Percentiles rank a stretch among this genome's conserved stretches.
Conservation (phyloP, 768 basidiomycete genomes). For the Hirschioporus abietinus region DNA sequence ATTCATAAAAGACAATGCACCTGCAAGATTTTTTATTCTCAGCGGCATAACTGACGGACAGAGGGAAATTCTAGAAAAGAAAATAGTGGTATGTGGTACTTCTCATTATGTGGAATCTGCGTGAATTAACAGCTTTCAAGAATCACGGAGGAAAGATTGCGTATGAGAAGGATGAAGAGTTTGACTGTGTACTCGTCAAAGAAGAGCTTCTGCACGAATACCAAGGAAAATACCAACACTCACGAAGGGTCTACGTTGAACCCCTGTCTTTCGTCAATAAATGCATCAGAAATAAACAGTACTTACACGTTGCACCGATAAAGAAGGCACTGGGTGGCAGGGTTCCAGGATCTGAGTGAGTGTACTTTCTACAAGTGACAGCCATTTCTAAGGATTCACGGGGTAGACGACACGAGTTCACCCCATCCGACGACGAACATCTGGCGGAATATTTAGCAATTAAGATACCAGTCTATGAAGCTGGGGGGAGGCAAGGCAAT, state of each 20-base stretch:
- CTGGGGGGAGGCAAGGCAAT: conserved; percentile 10
- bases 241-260: not conserved
- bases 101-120: not conserved
- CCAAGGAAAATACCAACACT: not conserved
- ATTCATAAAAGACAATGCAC: not conserved
- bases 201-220: not conserved
- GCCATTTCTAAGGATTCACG: not conserved
- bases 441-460: conserved; percentile 10
- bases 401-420: not conserved
- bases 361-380: not conserved
- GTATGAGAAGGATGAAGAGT: not conserved
- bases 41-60: not conserved
- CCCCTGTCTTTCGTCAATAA: not conserved
- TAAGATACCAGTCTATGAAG: conserved; percentile 11
- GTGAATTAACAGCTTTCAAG: not conserved
- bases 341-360: not conserved
- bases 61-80: not conserved
- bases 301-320: not conserved
- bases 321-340: not conserved
- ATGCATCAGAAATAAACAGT: not conserved
- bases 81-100: not conserved
- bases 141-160: not conserved
- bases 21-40: not conserved
- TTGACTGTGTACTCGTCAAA: not conserved
- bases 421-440: conserved; percentile 10